Evolutionary conservation across 2,329 filamentous ascomycete genomes (phyloP).

Genomic region (Zymoseptoria ardabiliae): DNA sequence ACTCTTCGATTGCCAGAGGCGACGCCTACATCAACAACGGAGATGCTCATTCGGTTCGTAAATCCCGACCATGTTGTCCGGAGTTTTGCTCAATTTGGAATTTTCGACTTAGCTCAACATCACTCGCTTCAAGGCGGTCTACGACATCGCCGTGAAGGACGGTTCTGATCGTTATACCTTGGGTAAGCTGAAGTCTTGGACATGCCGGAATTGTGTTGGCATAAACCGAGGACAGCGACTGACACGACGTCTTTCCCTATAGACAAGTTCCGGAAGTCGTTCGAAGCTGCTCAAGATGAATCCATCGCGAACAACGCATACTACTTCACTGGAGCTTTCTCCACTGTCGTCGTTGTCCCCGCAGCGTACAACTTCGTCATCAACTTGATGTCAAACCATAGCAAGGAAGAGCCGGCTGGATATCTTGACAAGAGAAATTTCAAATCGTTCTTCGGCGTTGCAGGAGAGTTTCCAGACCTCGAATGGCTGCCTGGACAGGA

Average conservation of each 20-base stretch:
- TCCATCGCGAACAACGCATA: slow-evolving; percentile 29
- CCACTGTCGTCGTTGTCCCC: slow-evolving; percentile 20
- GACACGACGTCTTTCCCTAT: too few species aligned
- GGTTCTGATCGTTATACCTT: slow-evolving; percentile 17
- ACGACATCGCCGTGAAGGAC: slow-evolving; percentile 18
- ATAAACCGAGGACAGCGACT: too few species aligned
- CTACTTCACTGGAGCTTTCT: slow-evolving; percentile 27
- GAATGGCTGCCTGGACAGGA: slow-evolving; percentile 17
- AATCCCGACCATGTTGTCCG: background rate
- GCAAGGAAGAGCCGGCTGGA: slow-evolving; percentile 12
- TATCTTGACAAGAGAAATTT: slow-evolving; percentile 17
- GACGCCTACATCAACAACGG: slow-evolving; percentile 23
- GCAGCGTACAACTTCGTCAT: slow-evolving; percentile 25
- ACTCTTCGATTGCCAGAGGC: too few species aligned
- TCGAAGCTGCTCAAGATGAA: slow-evolving; percentile 22
- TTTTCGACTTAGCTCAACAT: slow-evolving; percentile 10
- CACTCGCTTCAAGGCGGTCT: slow-evolving; percentile 20
- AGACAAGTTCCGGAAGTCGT: slow-evolving; percentile 9
- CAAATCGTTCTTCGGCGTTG: slow-evolving; percentile 21
- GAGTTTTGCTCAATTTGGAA: background rate
- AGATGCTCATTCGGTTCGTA: slow-evolving; percentile 17
- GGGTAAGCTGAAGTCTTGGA: too few species aligned
- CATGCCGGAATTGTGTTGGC: too few species aligned
- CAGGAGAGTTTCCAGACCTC: slow-evolving; percentile 17
- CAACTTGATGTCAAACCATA: slow-evolving; percentile 22